Base-by-base conservation (phyloP, 768 basidiomycete genomes). In the Paxillus rubicundulus region DNA sequence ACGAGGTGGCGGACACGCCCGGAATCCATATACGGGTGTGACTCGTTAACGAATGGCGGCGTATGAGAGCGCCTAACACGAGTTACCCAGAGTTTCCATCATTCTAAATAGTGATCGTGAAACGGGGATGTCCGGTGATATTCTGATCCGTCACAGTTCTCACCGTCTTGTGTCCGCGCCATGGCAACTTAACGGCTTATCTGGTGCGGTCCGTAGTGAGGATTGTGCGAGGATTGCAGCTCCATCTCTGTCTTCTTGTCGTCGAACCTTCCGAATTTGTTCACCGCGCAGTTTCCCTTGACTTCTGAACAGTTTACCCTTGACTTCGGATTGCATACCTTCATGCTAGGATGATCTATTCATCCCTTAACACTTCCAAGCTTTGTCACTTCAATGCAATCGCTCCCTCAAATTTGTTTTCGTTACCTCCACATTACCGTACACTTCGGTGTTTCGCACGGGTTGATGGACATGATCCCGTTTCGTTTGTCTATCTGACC, bases 51-150 rank as follows among this genome's bases (percentile, higher is more conserved):
- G 53, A 46, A 56, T 38, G 45, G 45, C 55, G 34, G 45, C 55
- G 34, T 33, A 53, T 55, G 63, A 47, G 63, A 47, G 53, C 54
- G 54, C 56, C 37, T 17, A 39, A 49, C 62, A 63, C 56, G 56
- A 52, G 59, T 41, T 49, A 27, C 30, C 45, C 36, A 55, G 55
- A 33, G 21, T 42, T 39, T 34, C 33, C 36, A 44, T 41, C 43
- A 43, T 49, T 55, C 48, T 45, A 16, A 47, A 41, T 50, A 53
- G 32, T 28, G 57, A 64, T 60, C 43, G 49, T 63, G 50, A 47
- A 55, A 44, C 62, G 62, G 66, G 24, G 36, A 54, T 52, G 30
- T 42, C 62, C 66, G 64, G 41, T 38, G 59, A 58, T 55, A 54
- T 41, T 45, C 61, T 63, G 56, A 57, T 59, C 53, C 59, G 36